Percentiles rank a stretch among this genome's conserved stretches.
Evolutionary conservation across 1,139 yeast species (phyloP).

Genomic region (Suhomyces maxii): DNA sequence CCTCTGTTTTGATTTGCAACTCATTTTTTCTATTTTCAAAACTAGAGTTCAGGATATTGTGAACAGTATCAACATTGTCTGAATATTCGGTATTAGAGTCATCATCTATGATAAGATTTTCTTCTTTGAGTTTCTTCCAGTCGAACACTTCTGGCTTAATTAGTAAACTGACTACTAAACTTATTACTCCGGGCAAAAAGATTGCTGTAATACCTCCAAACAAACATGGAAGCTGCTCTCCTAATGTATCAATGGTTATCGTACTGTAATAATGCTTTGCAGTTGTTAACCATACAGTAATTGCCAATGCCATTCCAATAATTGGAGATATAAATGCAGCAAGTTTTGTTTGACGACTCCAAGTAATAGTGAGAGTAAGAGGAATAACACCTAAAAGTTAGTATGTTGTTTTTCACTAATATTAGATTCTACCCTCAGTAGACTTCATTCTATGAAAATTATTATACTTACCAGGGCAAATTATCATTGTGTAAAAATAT

Average conservation of each 20-base stretch:
- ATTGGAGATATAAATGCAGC: conserved; percentile 31
- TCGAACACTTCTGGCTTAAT: conserved; percentile 31
- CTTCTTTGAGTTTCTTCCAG: conserved; percentile 27
- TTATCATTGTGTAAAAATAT: conserved; percentile 34
- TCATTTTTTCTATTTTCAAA: conserved; percentile 7
- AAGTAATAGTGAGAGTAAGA: conserved; percentile 31
- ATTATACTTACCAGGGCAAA: conserved; percentile 28
- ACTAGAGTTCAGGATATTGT: background rate
- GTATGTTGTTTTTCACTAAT: background rate
- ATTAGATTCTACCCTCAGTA: too few relatives aligned
- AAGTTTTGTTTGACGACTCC: conserved; percentile 31
- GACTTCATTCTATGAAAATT: too few relatives aligned
- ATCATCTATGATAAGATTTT: conserved; percentile 22
- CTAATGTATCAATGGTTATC: conserved; percentile 20
- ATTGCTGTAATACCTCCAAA: conserved; percentile 27
- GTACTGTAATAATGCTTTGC: conserved; percentile 27
- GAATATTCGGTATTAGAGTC: conserved; percentile 8
- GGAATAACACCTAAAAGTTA: conserved; percentile 24
- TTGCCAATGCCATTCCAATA: conserved; percentile 23
- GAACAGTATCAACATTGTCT: background rate
- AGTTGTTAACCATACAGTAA: conserved; percentile 27
- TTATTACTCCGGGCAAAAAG: conserved; percentile 31
- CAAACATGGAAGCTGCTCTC: conserved; percentile 10
- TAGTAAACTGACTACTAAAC: conserved; percentile 27
- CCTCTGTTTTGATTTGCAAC: background rate